Percentiles rank a stretch among this genome's conserved stretches.
Conservation (phyloP, 306 rosid species). For the Inga oerstediana region DNA sequence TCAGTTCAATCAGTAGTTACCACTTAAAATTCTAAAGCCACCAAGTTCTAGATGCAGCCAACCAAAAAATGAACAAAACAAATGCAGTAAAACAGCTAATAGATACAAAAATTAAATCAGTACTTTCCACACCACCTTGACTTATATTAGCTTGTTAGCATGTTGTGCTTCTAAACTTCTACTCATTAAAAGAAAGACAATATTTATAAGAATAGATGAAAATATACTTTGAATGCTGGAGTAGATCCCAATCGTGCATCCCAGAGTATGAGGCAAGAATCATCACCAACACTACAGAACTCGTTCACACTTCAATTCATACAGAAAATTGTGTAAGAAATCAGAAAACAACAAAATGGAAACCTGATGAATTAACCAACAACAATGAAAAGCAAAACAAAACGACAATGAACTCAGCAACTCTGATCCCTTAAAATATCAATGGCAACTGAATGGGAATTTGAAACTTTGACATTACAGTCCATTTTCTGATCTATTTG, state of each 20-base stretch:
- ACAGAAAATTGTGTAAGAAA: conserved; percentile 2
- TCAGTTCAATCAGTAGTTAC: neutral
- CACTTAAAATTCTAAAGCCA: neutral
- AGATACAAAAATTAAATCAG: neutral
- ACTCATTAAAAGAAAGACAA: neutral
- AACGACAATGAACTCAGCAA: conserved; percentile 10
- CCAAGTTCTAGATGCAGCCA: neutral
- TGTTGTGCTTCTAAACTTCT: neutral
- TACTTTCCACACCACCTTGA: neutral
- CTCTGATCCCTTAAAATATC: conserved; percentile 9
- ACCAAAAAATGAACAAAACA: neutral
- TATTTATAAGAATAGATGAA: conserved; percentile 17
- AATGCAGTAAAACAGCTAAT: neutral
- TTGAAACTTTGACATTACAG: conserved; percentile 19
- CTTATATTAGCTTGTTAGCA: neutral
- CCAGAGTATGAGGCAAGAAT: conserved; percentile 94
- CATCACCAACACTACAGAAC: conserved; percentile 99
- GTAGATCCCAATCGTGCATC: conserved; percentile 82
- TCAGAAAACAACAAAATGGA: conserved; percentile 22
- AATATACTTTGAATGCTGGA: conserved; percentile 74
- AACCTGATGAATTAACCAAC: conserved; percentile 13
- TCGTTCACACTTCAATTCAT: conserved; percentile 66
- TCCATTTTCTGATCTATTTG: conserved; percentile 4
- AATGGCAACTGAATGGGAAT: conserved; percentile 18
- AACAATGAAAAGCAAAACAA: conserved; percentile 8